Base-by-base conservation (phyloP, 2,329 filamentous ascomycete genomes). In the Chrysoporthe puriensis region DNA sequence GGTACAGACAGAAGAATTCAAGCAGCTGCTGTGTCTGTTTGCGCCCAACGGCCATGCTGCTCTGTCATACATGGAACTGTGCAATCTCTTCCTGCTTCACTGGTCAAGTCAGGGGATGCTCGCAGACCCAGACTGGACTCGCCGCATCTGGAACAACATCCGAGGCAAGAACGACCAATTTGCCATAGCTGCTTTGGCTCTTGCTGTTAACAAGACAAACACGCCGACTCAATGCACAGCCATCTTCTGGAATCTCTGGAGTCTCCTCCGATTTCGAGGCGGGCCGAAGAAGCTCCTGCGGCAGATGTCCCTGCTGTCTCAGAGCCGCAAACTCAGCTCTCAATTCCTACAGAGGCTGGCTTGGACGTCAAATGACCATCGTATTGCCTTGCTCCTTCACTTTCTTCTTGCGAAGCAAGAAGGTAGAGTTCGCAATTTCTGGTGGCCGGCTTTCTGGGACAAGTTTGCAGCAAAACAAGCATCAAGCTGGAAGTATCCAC, bases 61-160 rank as follows among this genome's bases (percentile, higher is more conserved):
- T 63, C 34, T 76, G 18, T 66, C 64, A 21, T 60, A 67, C 34
- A 57, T 62, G 11, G 73, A 76, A 36, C 57, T 78, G 43, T 75
- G 73, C 58, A 70, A 72, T 4, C 70, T 79, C 50, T 61, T 77
- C 4, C 40, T 77, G 7, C 68, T 71, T 4, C 77, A 78, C 60
- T 79, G 77, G 77, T 48, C 60, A 13, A 78, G 75, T 57, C 73
- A 73, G 14, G 72, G 73, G 13, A 75, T 75, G 62, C 62, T 76
- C n/a, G 26, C 21, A 3, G 42, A 56, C 1, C 52, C 50, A 4
- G 11, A 48, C 8, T 34, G 34, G 13, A 36, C 71, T 32, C 50
- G 66, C 18, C 50, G n/a, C 3, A 34, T 63, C 16, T 73, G 71
- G 56, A 57, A 72, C 56, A 59, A 52, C 5, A 18, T 66, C 18